Evolutionary conservation across 495 filamentous ascomycete species (phyloP).

Genomic region (Penicillium antarcticum): DNA sequence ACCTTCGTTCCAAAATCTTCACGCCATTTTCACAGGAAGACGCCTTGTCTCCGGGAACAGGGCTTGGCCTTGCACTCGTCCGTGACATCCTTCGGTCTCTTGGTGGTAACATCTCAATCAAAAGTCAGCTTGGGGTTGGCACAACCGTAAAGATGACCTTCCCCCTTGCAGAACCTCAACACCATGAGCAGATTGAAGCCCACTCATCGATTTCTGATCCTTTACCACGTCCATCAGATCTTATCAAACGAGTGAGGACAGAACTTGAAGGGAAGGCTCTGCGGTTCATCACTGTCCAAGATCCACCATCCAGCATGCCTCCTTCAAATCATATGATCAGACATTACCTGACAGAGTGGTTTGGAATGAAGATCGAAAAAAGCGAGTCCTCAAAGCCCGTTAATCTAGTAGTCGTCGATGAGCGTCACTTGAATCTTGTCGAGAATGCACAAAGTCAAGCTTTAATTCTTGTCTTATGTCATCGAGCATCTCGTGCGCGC

Average conservation of each 20-base stretch:
- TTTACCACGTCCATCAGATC: too few relatives aligned
- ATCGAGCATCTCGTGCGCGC: background rate
- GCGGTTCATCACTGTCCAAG: background rate
- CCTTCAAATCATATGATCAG: constrained; percentile 5
- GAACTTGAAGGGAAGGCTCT: background rate
- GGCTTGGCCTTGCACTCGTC: constrained; percentile 37
- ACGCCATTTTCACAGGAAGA: constrained; percentile 46
- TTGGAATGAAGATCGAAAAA: constrained; percentile 13
- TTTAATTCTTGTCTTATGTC: background rate
- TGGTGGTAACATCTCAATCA: constrained; percentile 21
- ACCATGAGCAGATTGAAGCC: too few relatives aligned
- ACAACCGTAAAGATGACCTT: too few relatives aligned
- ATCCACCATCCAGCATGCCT: background rate
- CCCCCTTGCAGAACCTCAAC: too few relatives aligned
- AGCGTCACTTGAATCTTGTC: constrained; percentile 8
- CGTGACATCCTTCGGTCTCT: constrained; percentile 36
- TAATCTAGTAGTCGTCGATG: constrained; percentile 31
- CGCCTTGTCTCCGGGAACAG: constrained; percentile 37
- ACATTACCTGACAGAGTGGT: constrained; percentile 31
- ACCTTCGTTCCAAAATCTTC: constrained; percentile 36
- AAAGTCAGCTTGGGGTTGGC: too few relatives aligned
- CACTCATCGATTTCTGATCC: too few relatives aligned
- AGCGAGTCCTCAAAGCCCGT: constrained; percentile 1
- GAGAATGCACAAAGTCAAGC: background rate
- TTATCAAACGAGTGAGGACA: too few relatives aligned